Base-by-base conservation (phyloP, 176 grass and related monocot species). In the Oryza nivara region DNA sequence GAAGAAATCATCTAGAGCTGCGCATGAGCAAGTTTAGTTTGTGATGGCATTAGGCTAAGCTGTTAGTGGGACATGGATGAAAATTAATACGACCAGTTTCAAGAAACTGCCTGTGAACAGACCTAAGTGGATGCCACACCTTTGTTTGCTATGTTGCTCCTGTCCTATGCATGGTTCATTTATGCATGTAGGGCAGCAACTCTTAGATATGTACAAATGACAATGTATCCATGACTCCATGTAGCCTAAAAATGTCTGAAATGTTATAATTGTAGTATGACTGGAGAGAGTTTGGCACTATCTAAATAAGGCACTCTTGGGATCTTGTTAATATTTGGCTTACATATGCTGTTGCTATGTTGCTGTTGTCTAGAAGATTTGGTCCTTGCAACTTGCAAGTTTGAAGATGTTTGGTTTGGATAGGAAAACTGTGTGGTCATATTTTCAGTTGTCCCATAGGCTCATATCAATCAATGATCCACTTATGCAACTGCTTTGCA, bases 161-260 rank as follows among this genome's bases (percentile, higher is more conserved):
- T 67, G 45, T 47, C 38, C 1, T 28, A 78, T 73, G 72, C 19
- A 70, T 73, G 48, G 17, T 26, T 67, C 22, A 77, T 66, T 36
- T 82, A 11, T 76, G 3, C 36, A 36, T 82, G 15, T 82, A 77
- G 9, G 8, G 7, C 48, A 68, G 5, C 20, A 35, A 69, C 2
- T 19, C 74, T 49, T 40, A 38, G 70, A 77, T 38, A 22, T 86
- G 15, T 22, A 36, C 66, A 60, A 85, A 43, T 32, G 41, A 41
- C 6, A 28, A 48, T 5, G 0, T 19, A 10, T 48, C 40, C 19
- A 73, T 41, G 30, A 17, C n/a, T 30, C 72, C 20, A 17, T 75
- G 13, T 68, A 44, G 46, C 45, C 35, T 13, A 36, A 12, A 45
- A 74, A 25, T 56, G 10, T 25, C 30, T 34, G 23, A 56, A 82